Percentiles rank a stretch among this genome's conserved stretches.
Evolutionary conservation across 108 stramenopile species (phyloP).

Genomic region (Fragilaria radians): DNA sequence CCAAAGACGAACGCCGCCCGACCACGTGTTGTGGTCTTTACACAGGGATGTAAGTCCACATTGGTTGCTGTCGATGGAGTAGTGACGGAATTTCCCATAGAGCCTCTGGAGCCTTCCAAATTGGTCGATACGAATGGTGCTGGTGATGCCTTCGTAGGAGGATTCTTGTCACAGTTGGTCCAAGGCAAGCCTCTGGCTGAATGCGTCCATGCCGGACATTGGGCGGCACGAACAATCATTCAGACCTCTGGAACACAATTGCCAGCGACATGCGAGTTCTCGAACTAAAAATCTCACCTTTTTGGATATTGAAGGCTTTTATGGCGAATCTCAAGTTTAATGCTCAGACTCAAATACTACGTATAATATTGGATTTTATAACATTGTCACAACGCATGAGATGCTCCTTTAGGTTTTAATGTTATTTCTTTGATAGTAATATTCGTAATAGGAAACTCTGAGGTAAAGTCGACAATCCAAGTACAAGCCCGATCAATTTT

Average conservation of each 20-base stretch:
- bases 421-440: no score
- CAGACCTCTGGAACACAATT: constrained; percentile 94
- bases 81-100: constrained; percentile 87
- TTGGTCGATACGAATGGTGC: constrained; percentile 99
- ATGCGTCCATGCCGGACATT: constrained; percentile 97
- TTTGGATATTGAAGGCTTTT: neutral
- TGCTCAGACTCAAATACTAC: no score
- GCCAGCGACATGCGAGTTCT: constrained; percentile 60
- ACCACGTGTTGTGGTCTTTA: constrained; percentile 92
- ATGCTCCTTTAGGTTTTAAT: no score
- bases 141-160: constrained; percentile 99
- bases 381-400: no score
- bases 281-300: constrained; percentile 21
- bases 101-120: constrained; percentile 70
- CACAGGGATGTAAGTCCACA: constrained; percentile 93
- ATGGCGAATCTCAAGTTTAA: no score
- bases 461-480: no score
- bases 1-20: constrained; percentile 83
- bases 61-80: constrained; percentile 90
- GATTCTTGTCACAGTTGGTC: constrained; percentile 89
- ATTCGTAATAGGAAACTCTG: no score
- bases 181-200: constrained; percentile 67
- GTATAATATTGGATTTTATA: no score
- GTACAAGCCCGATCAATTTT: no score
- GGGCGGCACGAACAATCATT: constrained; percentile 93